A percentile compares a stretch with the other conserved stretches of the same genome.
These are phyloP conservation scores for Scedosporium apiospermum DNA, from an alignment of 2,329 filamentous ascomycete species.

Conservation along the genomic window DNA sequence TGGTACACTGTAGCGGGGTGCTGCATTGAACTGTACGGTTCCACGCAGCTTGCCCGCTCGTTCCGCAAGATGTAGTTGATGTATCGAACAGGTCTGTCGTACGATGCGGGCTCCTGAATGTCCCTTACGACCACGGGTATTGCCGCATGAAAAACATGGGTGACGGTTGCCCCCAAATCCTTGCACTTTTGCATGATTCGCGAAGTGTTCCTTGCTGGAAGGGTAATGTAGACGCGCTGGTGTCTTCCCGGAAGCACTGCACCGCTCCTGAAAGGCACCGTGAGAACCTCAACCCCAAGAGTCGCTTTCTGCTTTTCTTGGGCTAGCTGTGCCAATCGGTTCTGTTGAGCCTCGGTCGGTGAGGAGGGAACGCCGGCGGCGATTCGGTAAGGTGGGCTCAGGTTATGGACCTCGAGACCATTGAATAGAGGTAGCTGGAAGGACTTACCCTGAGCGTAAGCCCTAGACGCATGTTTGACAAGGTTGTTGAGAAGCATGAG, in stretches of 20 bases:
- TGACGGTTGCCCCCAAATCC: conserved; percentile 14
- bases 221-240: conserved; percentile 14
- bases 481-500: conserved; percentile 24
- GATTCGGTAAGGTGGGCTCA: conserved; percentile 18
- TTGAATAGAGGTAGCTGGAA: conserved; percentile 12
- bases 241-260: conserved; percentile 13
- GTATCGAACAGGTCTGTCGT: conserved; percentile 14
- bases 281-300: neutral
- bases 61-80: conserved; percentile 23
- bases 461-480: conserved; percentile 14
- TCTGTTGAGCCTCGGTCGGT: conserved; percentile 9
- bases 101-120: conserved; percentile 7
- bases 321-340: conserved; percentile 9
- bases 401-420: conserved; percentile 12
- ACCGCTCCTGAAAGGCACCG: conserved; percentile 14
- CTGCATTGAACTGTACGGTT: conserved; percentile 13
- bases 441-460: conserved; percentile 10
- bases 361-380: conserved; percentile 13
- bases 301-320: conserved; percentile 4
- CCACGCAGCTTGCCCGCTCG: conserved; percentile 15
- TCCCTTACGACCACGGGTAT: conserved; percentile 19
- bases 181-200: conserved; percentile 14
- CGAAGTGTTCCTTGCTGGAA: conserved; percentile 11
- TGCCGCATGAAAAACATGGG: conserved; percentile 23
- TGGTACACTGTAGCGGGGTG: conserved; percentile 21